Base-by-base conservation (phyloP, 768 basidiomycete species). In the Termitomyces heimii region DNA sequence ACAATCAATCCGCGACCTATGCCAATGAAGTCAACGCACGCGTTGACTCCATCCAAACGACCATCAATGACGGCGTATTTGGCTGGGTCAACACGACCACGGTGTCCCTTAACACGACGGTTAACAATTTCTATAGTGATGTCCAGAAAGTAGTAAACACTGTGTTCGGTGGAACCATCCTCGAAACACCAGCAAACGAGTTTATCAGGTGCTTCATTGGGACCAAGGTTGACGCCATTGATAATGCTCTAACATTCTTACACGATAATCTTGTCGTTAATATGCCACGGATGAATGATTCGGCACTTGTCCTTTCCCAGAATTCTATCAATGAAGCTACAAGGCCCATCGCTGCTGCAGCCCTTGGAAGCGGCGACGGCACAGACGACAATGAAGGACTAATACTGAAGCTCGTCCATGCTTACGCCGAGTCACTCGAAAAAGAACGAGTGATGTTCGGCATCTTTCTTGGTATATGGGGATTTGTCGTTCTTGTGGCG, bases 51-150 rank as follows among this genome's bases (percentile, higher is more conserved):
- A 77, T 92, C 49, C 91, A 98, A 73, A 77, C 75, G 39, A 81
- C 83, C 6, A 82, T 98, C 70, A 92, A 98, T 68, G 75, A 92
- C 40, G 89, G 89, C 26, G 72, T 98, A 46, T 96, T 98, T 60
- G 94, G 94, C 10, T 98, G 95, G 95, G 87, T 98, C 49, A 94
- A 98, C 64, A 81, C 77, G 18, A 96, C 96, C 8, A 96, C 94
- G 1, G 85, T 83, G 4, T 85, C 87, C 6, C 80, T 99, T 53
- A 99, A 99, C 70, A 74, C 77, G 63, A 97, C 96, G 3, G 75
- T 99, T 65, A 87, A 82, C 67, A 78, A 77, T 46, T 96, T 99
- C 70, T 98, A 98, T 73, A 76, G 76, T 55, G 94, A 93, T 50
- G 73, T 99, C 32, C 90, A 96, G 70, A 76, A 80, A 44, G 78